phyloP scores from a whole-genome alignment of 176 grass and related monocot genomes.

The Ampelocalamus luodianensis region DNA sequence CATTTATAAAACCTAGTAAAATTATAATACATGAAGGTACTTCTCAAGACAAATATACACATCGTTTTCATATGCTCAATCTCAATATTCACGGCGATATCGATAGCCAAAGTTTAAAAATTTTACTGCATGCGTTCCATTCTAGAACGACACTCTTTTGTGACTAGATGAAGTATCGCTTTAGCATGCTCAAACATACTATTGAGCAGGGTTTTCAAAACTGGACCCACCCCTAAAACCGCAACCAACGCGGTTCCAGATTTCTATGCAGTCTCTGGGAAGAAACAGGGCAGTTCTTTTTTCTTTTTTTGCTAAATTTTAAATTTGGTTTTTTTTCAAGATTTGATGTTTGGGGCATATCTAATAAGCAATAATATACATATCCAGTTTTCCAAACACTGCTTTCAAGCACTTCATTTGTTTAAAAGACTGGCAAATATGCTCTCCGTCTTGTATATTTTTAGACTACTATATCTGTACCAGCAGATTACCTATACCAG shows the following conservation, averaged over 20 bases:
- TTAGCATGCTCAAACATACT: conserved; percentile 15
- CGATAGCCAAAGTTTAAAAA: not conserved
- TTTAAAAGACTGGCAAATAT: conserved; percentile 22
- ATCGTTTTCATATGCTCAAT: not conserved
- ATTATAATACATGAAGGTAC: not conserved
- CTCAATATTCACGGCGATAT: not conserved
- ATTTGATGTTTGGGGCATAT: conserved; percentile 6
- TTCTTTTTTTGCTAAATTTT: not conserved
- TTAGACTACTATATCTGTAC: conserved; percentile 2
- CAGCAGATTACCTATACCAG: not conserved
- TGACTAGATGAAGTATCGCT: not conserved
- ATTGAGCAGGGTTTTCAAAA: not conserved
- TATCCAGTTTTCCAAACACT: not conserved
- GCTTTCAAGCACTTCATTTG: not conserved
- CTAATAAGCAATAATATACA: not conserved
- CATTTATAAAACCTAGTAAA: not conserved
- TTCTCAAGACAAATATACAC: not conserved
- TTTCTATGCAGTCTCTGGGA: not conserved
- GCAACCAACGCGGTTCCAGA: not conserved
- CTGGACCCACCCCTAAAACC: not conserved
- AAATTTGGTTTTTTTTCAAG: not conserved
- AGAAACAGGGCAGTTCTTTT: not conserved
- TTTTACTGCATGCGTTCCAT: not conserved
- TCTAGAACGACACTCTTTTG: not conserved
- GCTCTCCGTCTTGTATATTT: not conserved